Conservation (phyloP, 805 yeast genomes). For the Yarrowia yakushimensis region DNA sequence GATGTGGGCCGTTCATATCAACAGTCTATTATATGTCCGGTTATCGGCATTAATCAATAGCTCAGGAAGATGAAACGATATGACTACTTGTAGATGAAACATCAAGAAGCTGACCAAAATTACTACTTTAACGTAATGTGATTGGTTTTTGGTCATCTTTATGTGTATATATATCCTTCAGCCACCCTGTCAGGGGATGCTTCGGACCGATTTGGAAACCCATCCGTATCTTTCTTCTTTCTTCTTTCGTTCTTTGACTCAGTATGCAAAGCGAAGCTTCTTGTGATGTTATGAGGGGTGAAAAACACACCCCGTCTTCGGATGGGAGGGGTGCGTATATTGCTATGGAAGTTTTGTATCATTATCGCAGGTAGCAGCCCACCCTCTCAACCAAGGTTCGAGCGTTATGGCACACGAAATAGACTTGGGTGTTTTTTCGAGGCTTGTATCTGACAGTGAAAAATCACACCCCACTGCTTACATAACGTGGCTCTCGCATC, state of each 20-base stretch:
- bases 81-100: background rate
- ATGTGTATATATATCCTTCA: background rate
- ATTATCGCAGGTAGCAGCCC: background rate
- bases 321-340: background rate
- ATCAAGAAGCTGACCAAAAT: background rate
- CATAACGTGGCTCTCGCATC: background rate
- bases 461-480: background rate
- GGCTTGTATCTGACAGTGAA: background rate
- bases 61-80: background rate
- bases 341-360: background rate
- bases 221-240: background rate
- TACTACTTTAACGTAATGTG: too few species aligned
- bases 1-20: background rate
- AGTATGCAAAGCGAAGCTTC: background rate
- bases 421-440: background rate
- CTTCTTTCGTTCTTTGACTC: background rate
- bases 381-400: background rate
- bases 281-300: background rate
- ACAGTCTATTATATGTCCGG: background rate
- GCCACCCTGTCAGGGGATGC: background rate
- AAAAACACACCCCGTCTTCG: background rate
- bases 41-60: background rate
- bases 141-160: background rate
- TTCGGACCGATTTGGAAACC: background rate
- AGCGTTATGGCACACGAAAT: background rate